phyloP scores from a whole-genome alignment of 2,329 filamentous ascomycete genomes.

The Moelleriella libera region DNA sequence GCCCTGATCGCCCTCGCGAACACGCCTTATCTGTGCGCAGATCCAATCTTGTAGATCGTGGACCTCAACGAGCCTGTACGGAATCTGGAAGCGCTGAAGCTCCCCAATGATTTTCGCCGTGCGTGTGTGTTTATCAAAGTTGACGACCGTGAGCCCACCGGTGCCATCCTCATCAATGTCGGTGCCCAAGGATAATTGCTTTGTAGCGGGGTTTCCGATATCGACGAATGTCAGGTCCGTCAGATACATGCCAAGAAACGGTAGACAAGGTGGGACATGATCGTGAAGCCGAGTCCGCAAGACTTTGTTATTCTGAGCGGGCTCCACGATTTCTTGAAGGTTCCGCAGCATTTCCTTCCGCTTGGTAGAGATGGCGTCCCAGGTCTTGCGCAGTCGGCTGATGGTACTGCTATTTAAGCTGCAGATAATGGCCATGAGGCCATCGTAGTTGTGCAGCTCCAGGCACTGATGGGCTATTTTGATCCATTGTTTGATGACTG shows the following conservation, averaged over 20 bases:
- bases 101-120: conserved; percentile 94
- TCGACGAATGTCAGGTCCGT: conserved; percentile 95
- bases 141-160: conserved; percentile 67
- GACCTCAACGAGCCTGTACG: conserved; percentile 70
- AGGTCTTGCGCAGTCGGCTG: conserved; percentile 74
- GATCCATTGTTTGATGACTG: conserved; percentile 94
- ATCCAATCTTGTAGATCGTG: conserved; percentile 91
- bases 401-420: conserved; percentile 87
- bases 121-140: conserved; percentile 93
- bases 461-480: conserved; percentile 81
- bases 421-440: conserved; percentile 93
- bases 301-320: conserved; percentile 79
- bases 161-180: conserved; percentile 47
- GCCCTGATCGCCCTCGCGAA: conserved; percentile 45
- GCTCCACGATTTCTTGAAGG: conserved; percentile 75
- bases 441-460: conserved; percentile 90
- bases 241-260: conserved; percentile 90
- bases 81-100: conserved; percentile 89
- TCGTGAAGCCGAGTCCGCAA: conserved; percentile 72
- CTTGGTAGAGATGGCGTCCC: conserved; percentile 77
- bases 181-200: conserved; percentile 43
- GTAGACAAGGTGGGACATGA: conserved; percentile 81
- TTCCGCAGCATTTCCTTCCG: conserved; percentile 67
- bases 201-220: conserved; percentile 78
- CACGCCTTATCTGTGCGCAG: conserved; percentile 62